Base-by-base conservation (phyloP, 2,329 filamentous ascomycete genomes). In the Calycina marina region DNA sequence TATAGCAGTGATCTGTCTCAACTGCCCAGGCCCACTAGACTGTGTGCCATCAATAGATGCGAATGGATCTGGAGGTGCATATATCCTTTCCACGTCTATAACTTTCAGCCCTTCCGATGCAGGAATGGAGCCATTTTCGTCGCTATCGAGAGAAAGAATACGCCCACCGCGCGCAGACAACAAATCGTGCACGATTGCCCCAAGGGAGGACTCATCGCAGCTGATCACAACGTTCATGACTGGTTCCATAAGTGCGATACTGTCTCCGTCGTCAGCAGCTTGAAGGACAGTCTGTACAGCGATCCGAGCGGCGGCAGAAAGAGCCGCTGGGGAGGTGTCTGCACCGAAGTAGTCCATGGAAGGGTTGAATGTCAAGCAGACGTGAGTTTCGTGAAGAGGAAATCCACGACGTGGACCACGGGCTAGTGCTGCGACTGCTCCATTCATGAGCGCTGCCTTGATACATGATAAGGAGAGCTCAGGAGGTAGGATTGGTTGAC, bases 211-310 rank as follows among this genome's bases (percentile, higher is more conserved):
- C 56, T 94, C 88, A 31, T 90, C 82, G 30, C 90, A 84, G 43
- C 72, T 76, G 49, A 98, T 93, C 32, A 77, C 74, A 4, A 82
- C 83, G 38, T 77, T 75, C 84, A 96, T 94, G 34, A 98, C 81
- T 1, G 90, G 90, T 51, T 98, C 90, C 59, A 96, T 78, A 24
- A 98, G 62, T 1, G 69, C 67, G 1, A 84, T 68, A 3, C 62
- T 59, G 3, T 60, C 51, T 16, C 58, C 55, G 6, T 65, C 58
- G 34, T 71, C 64, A 0, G 75, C 72, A 12, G 72, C 64, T 31
- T 69, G 68, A 1, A 96, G 65, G 0, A 77, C 77, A 6, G 67
- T 62, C 37, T 77, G 71, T 0, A 86, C 77, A 2, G 81, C 80
- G 49, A 56, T 70, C 51, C 57, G 74, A 45, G 65, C 75, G 38